Evolutionary conservation across 345 rosid genomes (phyloP).

Genomic region (Cardamine chenopodiifolia): DNA sequence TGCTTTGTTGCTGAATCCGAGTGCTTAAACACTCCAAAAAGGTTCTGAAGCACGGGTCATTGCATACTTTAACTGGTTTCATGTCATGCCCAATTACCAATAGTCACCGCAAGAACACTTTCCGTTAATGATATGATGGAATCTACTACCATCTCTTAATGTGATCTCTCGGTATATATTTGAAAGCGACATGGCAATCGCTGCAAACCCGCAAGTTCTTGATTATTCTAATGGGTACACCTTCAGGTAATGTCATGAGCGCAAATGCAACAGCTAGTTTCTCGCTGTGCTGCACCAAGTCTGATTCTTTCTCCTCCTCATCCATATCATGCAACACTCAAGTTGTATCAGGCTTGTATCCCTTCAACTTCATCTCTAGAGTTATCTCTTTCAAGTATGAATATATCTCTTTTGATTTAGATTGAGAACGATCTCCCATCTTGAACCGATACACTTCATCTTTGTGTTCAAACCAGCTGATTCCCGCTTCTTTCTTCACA

Average conservation of each 20-base stretch:
- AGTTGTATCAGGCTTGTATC: constrained; percentile 69
- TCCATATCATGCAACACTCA: constrained; percentile 80
- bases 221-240: constrained; percentile 71
- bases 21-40: constrained; percentile 70
- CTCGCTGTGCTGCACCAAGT: constrained; percentile 72
- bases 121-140: constrained; percentile 76
- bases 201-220: constrained; percentile 76
- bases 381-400: constrained; percentile 60
- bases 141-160: constrained; percentile 76
- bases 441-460: constrained; percentile 62
- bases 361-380: constrained; percentile 62
- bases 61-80: not conserved
- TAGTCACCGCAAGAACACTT: constrained; percentile 81
- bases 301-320: constrained; percentile 72
- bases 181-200: constrained; percentile 78
- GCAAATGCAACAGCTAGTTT: constrained; percentile 79
- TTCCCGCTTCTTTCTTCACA: constrained; percentile 76
- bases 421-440: constrained; percentile 67
- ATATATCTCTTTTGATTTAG: constrained; percentile 56
- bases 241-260: constrained; percentile 55
- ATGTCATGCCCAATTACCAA: constrained; percentile 48
- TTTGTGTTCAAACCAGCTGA: constrained; percentile 78
- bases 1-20: constrained; percentile 56
- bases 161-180: constrained; percentile 67
- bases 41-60: constrained; percentile 51